Evolutionary conservation across 768 basidiomycete genomes (phyloP), one percentile per base, ranked within the genome.

Genomic region (Cystofilobasidium macerans): DNA sequence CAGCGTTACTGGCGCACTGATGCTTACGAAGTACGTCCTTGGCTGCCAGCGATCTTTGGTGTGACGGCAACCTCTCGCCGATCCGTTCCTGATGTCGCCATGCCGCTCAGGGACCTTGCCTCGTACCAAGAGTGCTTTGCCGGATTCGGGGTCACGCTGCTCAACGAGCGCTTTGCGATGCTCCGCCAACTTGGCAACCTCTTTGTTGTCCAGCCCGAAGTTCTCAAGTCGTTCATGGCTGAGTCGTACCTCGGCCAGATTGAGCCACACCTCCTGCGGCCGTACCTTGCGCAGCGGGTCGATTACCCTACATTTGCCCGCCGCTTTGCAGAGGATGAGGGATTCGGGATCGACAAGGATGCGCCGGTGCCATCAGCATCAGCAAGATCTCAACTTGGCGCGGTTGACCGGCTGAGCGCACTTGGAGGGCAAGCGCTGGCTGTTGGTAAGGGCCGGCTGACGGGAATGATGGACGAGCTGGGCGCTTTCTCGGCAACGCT

Each of bases 121-220:
- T 85, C 87, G 26, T 99, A 99, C 73, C 95, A 98, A 79, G 95
- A 98, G 71, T 83, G 83, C 1, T 83, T 95, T 70, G 79, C 81
- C 69, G 84, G 82, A n/a, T 97, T 94, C 78, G 81, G 81, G 35
- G 85, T 95, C 48, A 84, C 89, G 14, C 81, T 87, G 9, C 80
- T 99, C 11, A 83, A 86, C 70, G 93, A 98, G 75, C 90, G 94
- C 28, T 99, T 94, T 78, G 95, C 98, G 74, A 97, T 98, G 79
- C 86, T 98, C 69, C 86, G 93, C 45, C 93, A 98, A 76, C 84
- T 99, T 6, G 95, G 94, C 70, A 94, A 98, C 73, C 82, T 93
- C 69, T 99, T 97, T 81, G 86, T 98, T 69, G 88, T 99, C 57
- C 89, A 86, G 62, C 93, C 94, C 9, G 92, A 97, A 69, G 89